phyloP scores from a whole-genome alignment of 1,284 basidiomycete genomes.

The Sanghuangporus baumii region DNA sequence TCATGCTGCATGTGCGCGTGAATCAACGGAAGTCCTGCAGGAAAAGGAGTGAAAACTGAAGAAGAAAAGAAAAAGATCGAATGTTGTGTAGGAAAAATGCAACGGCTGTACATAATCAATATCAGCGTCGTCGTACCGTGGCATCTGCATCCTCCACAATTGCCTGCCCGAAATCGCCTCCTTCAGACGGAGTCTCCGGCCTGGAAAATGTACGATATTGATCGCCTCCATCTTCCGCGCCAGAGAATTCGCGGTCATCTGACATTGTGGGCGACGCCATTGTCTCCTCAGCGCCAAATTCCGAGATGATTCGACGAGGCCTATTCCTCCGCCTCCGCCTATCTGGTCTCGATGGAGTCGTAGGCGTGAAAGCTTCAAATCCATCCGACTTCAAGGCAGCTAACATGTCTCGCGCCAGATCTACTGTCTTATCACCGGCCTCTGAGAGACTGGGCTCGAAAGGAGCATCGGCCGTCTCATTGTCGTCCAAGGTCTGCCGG shows the following conservation, averaged over 20 bases:
- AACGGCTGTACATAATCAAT: not conserved
- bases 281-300: conserved; percentile 9
- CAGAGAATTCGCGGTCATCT: not conserved
- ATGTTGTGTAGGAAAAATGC: not conserved
- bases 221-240: not conserved
- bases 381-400: conserved; percentile 65
- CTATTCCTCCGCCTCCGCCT: conserved; percentile 23
- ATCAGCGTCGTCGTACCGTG: conserved; percentile 1
- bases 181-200: not conserved
- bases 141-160: conserved; percentile 1
- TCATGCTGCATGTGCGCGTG: not conserved
- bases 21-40: not conserved
- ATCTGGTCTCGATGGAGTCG: conserved; percentile 27
- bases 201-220: not conserved
- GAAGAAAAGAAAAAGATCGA: not conserved
- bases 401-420: conserved; percentile 68
- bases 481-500: conserved; percentile 36
- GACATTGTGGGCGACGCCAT: conserved; percentile 6
- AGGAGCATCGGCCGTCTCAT: conserved; percentile 23
- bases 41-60: not conserved
- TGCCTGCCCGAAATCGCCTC: not conserved
- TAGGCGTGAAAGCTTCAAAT: conserved; percentile 30
- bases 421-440: conserved; percentile 42
- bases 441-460: conserved; percentile 13
- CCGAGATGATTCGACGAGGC: conserved; percentile 2